Percentiles rank a stretch among this genome's conserved stretches.
Evolutionary conservation across 2,329 filamentous ascomycete species (phyloP).

Genomic region (Cladorrhinum sp.): DNA sequence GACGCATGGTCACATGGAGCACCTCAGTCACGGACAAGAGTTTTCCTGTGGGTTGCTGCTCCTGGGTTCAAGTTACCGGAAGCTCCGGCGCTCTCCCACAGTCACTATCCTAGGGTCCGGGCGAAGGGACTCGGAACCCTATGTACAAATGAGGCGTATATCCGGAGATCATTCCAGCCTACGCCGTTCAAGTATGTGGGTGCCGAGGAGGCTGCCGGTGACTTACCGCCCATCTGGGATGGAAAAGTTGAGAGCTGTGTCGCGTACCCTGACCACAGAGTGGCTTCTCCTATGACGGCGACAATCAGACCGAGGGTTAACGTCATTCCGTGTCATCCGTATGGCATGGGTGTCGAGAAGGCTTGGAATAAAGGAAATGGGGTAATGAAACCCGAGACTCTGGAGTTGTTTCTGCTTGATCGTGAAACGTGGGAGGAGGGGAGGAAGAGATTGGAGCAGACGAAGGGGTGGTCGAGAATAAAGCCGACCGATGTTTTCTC

Average conservation of each 20-base stretch:
- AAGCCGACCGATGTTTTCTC: constrained; percentile 52
- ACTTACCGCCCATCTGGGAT: constrained; percentile 63
- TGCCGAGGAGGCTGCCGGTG: constrained; percentile 51
- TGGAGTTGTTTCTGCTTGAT: not conserved
- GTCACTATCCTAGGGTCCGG: constrained; percentile 44
- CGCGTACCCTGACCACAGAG: constrained; percentile 65
- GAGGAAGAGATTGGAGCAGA: constrained; percentile 11
- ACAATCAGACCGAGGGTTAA: constrained; percentile 46
- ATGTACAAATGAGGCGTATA: constrained; percentile 60
- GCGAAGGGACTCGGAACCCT: constrained; percentile 51
- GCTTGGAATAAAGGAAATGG: constrained; percentile 41
- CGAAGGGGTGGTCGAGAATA: constrained; percentile 52
- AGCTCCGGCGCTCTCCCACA: constrained; percentile 60
- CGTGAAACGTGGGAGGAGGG: not conserved
- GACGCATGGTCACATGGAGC: constrained; percentile 69
- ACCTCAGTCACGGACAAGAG: constrained; percentile 61
- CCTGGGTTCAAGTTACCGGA: constrained; percentile 58
- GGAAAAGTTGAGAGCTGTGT: constrained; percentile 60
- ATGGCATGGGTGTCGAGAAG: constrained; percentile 50
- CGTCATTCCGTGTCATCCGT: constrained; percentile 58
- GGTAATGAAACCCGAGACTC: constrained; percentile 28
- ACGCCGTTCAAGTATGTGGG: constrained; percentile 61
- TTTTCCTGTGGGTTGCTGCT: constrained; percentile 71
- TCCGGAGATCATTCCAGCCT: constrained; percentile 45
- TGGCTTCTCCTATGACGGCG: constrained; percentile 40